These are phyloP conservation scores for Daedaleopsis sinensis DNA, from an alignment of 768 basidiomycete genomes.

Conservation along the genomic window DNA sequence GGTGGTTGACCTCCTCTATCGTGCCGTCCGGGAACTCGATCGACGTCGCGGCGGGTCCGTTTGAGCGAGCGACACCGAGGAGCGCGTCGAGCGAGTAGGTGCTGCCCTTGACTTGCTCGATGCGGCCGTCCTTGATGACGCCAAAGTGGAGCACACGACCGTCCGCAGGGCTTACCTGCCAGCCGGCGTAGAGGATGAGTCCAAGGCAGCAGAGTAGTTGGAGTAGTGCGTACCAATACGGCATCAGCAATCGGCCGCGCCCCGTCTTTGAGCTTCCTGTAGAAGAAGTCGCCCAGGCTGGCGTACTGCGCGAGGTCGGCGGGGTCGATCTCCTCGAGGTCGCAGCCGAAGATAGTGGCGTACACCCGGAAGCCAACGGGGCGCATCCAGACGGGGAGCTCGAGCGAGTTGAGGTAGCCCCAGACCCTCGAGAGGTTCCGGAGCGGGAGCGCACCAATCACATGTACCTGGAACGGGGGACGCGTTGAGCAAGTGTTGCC, in stretches of 20 bases:
- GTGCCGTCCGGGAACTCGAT: conserved; percentile 49
- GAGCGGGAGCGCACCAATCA: conserved; percentile 91
- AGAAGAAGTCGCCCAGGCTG: conserved; percentile 95
- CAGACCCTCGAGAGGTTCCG: conserved; percentile 95
- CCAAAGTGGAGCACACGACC: conserved; percentile 93
- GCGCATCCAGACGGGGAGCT: conserved; percentile 94
- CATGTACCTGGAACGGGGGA: conserved; percentile 70
- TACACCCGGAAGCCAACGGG: conserved; percentile 88
- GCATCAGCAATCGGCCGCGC: conserved; percentile 78
- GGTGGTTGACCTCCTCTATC: conserved; percentile 74
- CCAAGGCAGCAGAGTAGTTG: neutral
- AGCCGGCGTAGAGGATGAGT: conserved; percentile 1
- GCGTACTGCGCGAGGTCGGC: conserved; percentile 77
- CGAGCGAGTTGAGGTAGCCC: conserved; percentile 93
- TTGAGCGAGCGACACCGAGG: conserved; percentile 70
- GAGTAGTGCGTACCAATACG: conserved; percentile 55
- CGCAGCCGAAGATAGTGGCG: conserved; percentile 87
- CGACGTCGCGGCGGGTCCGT: conserved; percentile 43
- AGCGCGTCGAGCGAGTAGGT: conserved; percentile 96
- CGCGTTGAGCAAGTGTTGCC: neutral
- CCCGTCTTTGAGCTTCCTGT: conserved; percentile 82
- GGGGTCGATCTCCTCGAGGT: conserved; percentile 88
- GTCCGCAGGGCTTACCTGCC: conserved; percentile 90
- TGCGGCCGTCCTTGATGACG: conserved; percentile 70
- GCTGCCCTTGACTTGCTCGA: conserved; percentile 97